A percentile compares a stretch with the other conserved stretches of the same genome.
Evolutionary conservation across 1,139 yeast genomes (phyloP).

Genomic region (Diutina mesorugosa): DNA sequence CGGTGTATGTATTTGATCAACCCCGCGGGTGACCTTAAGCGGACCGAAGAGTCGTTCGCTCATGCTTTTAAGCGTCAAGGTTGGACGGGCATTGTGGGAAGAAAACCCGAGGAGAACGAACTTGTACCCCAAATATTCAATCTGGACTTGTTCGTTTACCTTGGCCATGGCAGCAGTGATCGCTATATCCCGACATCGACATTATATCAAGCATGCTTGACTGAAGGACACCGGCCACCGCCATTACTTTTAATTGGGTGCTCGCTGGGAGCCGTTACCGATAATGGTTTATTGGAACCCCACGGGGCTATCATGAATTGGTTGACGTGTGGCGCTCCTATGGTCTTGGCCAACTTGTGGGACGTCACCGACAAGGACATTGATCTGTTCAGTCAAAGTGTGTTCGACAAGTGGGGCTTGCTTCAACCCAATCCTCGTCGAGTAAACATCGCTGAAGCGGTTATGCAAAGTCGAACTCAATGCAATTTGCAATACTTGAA

Average conservation of each 20-base stretch:
- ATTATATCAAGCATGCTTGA: conserved; percentile 7
- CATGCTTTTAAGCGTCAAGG: conserved; percentile 18
- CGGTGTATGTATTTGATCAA: conserved; percentile 44
- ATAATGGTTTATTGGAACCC: conserved; percentile 54
- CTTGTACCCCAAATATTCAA: conserved; percentile 21
- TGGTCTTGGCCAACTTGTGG: conserved; percentile 84
- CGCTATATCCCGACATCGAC: conserved; percentile 43
- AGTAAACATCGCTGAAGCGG: conserved; percentile 33
- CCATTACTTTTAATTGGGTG: conserved; percentile 83
- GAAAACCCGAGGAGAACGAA: conserved; percentile 39
- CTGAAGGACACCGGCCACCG: conserved; percentile 28
- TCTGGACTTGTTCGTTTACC: conserved; percentile 49
- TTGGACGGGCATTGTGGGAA: background rate
- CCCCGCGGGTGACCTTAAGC: conserved; percentile 65
- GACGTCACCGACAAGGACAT: conserved; percentile 95
- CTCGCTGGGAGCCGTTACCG: conserved; percentile 63
- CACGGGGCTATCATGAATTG: conserved; percentile 70
- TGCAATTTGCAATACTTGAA: conserved; percentile 59
- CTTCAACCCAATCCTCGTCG: conserved; percentile 10
- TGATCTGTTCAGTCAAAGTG: conserved; percentile 54
- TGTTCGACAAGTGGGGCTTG: conserved; percentile 55
- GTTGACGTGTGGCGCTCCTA: conserved; percentile 68
- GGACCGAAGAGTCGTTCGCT: conserved; percentile 55
- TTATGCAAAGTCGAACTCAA: conserved; percentile 38
- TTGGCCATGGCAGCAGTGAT: conserved; percentile 96